phyloP scores from a whole-genome alignment of 139 green algal genomes.

The Micractinium sp. region DNA sequence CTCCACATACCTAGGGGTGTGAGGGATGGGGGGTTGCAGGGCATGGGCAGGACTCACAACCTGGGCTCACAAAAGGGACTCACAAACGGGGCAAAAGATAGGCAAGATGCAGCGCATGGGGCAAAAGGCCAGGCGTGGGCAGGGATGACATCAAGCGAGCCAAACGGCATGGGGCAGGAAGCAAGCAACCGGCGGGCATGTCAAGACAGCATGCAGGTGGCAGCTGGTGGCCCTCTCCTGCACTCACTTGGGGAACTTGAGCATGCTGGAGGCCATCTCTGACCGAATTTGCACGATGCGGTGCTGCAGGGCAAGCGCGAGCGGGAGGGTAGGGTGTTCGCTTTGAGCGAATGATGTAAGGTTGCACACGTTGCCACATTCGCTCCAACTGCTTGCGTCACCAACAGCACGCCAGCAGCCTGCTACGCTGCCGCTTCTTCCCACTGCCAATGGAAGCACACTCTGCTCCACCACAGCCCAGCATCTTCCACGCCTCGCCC shows the following conservation, averaged over 20 bases:
- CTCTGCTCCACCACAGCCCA: too few relatives aligned
- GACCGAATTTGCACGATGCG: conserved; percentile 40
- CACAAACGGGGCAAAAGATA: not conserved
- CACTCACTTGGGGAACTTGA: conserved; percentile 43
- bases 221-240: not conserved
- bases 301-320: conserved; percentile 9
- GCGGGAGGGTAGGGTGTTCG: too few relatives aligned
- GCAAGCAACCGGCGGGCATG: not conserved
- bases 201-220: not conserved
- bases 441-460: too few relatives aligned
- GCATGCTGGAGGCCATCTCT: conserved; percentile 40
- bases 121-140: too few relatives aligned
- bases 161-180: not conserved
- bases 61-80: too few relatives aligned
- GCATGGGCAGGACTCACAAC: not conserved
- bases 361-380: too few relatives aligned
- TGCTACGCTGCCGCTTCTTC: too few relatives aligned
- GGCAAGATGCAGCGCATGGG: not conserved
- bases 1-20: conserved; percentile 33
- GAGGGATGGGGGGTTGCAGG: not conserved
- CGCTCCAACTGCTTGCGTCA: too few relatives aligned
- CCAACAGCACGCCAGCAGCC: too few relatives aligned
- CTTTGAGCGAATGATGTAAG: too few relatives aligned
- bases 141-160: not conserved
- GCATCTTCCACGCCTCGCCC: too few relatives aligned